Conservation (phyloP, 768 basidiomycete species). For the Dacryopinax primogenitus region DNA sequence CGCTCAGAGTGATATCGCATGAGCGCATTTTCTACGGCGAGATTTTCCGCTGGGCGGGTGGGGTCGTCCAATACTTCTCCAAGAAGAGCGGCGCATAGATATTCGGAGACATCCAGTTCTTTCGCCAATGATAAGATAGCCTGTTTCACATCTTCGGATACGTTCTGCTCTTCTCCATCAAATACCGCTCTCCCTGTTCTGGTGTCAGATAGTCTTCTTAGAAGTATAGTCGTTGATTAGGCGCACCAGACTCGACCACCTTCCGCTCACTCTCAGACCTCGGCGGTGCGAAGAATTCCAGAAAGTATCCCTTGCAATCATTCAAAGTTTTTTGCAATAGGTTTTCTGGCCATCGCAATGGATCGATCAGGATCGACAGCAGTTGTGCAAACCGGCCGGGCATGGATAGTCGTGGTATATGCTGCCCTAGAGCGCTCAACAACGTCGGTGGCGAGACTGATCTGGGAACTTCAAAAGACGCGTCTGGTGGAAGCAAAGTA, state of each 20-base stretch:
- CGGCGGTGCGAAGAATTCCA: constrained; percentile 37
- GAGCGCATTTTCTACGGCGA: constrained; percentile 53
- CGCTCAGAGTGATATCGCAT: constrained; percentile 57
- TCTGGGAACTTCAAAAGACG: neutral
- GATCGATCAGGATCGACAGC: neutral
- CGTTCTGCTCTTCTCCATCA: constrained; percentile 50
- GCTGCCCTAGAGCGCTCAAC: neutral
- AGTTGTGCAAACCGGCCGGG: neutral
- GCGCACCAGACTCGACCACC: constrained; percentile 51
- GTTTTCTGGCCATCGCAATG: constrained; percentile 1
- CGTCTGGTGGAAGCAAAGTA: neutral
- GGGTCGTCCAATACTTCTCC: constrained; percentile 47
- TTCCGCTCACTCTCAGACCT: constrained; percentile 47
- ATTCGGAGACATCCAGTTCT: constrained; percentile 71
- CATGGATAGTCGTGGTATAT: neutral
- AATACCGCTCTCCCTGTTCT: constrained; percentile 51
- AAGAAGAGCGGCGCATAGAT: constrained; percentile 43
- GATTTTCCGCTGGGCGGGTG: constrained; percentile 52
- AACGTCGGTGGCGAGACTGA: neutral
- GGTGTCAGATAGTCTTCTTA: constrained; percentile 6
- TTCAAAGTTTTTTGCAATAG: neutral
- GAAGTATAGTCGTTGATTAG: constrained; percentile 7
- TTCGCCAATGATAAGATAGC: constrained; percentile 69
- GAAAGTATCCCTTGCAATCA: neutral
- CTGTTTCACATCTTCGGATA: constrained; percentile 67